Conservation (phyloP, 257 asterid species). For the Salvia rosmarinus region DNA sequence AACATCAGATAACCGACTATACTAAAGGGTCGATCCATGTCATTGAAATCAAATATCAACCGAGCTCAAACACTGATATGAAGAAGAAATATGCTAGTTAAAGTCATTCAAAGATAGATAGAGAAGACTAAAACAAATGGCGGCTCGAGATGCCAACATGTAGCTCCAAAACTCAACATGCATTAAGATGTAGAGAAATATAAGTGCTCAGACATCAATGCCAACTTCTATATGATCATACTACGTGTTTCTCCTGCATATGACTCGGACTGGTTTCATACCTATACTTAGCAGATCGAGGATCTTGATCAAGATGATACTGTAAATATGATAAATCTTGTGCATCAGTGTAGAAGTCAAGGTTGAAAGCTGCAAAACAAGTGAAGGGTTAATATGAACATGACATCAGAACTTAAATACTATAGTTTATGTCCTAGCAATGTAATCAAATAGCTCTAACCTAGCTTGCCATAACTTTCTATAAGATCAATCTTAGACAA, state of each 20-base stretch:
- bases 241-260: constrained; percentile 16
- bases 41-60: not conserved
- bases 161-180: not conserved
- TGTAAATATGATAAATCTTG: constrained; percentile 87
- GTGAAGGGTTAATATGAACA: constrained; percentile 17
- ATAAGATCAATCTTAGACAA: constrained; percentile 94
- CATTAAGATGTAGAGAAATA: not conserved
- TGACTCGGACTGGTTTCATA: constrained; percentile 29
- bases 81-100: not conserved
- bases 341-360: constrained; percentile 95
- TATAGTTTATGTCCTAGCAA: constrained; percentile 12
- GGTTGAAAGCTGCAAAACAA: constrained; percentile 80
- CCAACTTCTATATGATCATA: constrained; percentile 2
- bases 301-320: constrained; percentile 82
- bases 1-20: not conserved
- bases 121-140: not conserved
- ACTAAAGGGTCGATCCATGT: not conserved
- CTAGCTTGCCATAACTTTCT: constrained; percentile 88
- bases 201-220: not conserved
- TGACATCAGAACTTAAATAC: constrained; percentile 17
- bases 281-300: constrained; percentile 87
- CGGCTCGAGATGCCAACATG: not conserved
- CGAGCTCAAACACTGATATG: not conserved
- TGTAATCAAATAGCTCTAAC: constrained; percentile 47
- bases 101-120: not conserved